phyloP scores from a whole-genome alignment of 139 green algal species.

The Volvox africanus region DNA sequence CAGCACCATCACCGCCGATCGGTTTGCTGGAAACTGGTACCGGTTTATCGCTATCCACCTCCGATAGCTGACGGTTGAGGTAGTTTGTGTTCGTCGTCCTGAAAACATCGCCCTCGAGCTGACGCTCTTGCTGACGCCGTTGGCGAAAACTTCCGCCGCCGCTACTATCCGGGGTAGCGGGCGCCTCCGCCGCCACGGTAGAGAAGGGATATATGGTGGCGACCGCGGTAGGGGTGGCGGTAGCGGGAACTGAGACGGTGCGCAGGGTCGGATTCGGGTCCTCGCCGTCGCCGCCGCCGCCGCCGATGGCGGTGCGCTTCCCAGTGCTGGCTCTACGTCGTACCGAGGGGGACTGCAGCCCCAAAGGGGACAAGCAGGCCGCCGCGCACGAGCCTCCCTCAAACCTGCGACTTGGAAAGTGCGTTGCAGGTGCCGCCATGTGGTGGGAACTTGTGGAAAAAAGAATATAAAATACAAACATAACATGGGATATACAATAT shows the following conservation, averaged over 20 bases:
- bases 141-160: neutral
- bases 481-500: neutral
- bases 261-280: neutral
- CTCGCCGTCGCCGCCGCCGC: neutral
- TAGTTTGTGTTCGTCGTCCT: no score
- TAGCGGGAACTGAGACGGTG: no score
- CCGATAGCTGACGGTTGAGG: no score
- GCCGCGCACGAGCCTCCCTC: neutral
- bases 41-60: no score
- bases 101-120: neutral
- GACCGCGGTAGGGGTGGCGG: neutral
- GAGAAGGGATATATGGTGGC: neutral
- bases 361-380: neutral
- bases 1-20: neutral
- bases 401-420: neutral
- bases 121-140: neutral
- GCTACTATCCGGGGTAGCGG: neutral
- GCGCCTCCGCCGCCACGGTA: neutral
- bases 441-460: no score
- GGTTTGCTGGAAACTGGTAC: neutral
- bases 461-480: neutral
- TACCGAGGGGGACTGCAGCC: neutral
- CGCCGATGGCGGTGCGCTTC: neutral
- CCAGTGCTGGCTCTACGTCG: neutral
- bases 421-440: neutral